Percentiles rank a stretch among this genome's conserved stretches.
Evolutionary conservation across 345 rosid species (phyloP).

Genomic region (Linum usitatissimum): DNA sequence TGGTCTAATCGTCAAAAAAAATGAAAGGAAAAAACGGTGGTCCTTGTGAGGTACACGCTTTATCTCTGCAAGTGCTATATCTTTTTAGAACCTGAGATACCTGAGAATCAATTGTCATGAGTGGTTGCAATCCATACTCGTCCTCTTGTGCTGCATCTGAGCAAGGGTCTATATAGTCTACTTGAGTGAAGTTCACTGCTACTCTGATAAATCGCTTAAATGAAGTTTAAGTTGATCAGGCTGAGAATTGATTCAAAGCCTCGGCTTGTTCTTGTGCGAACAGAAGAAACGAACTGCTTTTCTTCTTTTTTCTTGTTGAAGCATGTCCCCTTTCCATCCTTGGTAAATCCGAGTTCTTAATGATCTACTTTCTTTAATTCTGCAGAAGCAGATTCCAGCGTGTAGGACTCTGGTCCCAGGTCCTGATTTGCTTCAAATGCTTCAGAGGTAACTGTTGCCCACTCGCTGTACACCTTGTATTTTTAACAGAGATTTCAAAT

Average conservation of each 20-base stretch:
- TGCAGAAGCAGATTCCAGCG: background rate
- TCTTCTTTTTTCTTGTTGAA: background rate
- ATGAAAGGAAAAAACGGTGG: too few relatives aligned
- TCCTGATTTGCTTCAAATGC: slow-evolving; percentile 6
- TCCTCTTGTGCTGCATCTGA: too few relatives aligned
- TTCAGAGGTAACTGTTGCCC: slow-evolving; percentile 13
- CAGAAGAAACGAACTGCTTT: background rate
- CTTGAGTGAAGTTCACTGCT: background rate
- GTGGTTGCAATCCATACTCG: too few relatives aligned
- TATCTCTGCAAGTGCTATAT: too few relatives aligned
- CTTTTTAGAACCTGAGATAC: too few relatives aligned
- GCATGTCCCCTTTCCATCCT: background rate
- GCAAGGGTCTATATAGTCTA: background rate
- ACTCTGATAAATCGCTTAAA: background rate
- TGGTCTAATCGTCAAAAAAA: too few relatives aligned
- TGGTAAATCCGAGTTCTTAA: background rate
- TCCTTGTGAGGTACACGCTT: too few relatives aligned
- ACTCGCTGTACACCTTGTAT: background rate
- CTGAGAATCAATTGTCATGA: too few relatives aligned
- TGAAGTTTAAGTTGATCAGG: background rate
- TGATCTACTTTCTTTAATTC: background rate
- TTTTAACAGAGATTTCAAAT: background rate
- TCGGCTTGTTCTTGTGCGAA: background rate
- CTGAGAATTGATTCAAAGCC: background rate
- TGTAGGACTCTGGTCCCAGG: background rate